Base-by-base conservation (phyloP, 495 filamentous ascomycete genomes). In the Durotheca rogersii region DNA sequence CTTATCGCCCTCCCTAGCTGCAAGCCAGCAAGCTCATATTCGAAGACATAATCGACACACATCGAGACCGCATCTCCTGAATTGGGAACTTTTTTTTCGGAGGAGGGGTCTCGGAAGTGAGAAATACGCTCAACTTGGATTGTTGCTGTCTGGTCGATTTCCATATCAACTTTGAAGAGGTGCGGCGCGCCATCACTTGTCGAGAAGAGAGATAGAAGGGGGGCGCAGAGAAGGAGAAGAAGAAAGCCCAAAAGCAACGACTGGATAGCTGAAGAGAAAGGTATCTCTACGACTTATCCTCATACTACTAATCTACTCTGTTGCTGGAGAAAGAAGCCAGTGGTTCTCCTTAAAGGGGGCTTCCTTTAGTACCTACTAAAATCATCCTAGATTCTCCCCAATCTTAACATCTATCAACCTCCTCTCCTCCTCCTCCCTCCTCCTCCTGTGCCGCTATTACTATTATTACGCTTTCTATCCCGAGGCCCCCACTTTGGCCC, bases 311-410 rank as follows among this genome's bases (percentile, higher is more conserved):
- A 30, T 41, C 36, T 32, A 40, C 20, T 18, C 10, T 35, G 10
- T 27, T 9, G 19, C 9, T 23, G 5, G 25, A 31, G 21, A 36
- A 21, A 38, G n/a, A 36, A 44, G 43, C 11, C 31, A 23, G 4
- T 2, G 17, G n/a, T 11, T n/a, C 16, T 47, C 31, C 27, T 36
- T n/a, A 16, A 34, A 34, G 29, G 15, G 19, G 43, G 29, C 18
- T 50, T 9, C 29, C 12, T 40, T 44, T 33, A 33, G 33, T 35
- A 56, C 34, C 19, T 44, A 21, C 20, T 19, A 34, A 51, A 12
- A 46, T 14, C 25, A 14, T 41, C 23, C 19, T 32, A 25, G n/a
- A 32, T 30, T 20, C 31, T 45, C 23, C 27, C 18, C 34, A 34
- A 42, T 43, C n/a, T 47, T 18, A 6, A 41, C 31, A 2, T 20